A percentile compares a stretch with the other conserved stretches of the same genome.
Evolutionary conservation across 2,329 filamentous ascomycete genomes (phyloP).

Genomic region (Fonsecaea monophora): DNA sequence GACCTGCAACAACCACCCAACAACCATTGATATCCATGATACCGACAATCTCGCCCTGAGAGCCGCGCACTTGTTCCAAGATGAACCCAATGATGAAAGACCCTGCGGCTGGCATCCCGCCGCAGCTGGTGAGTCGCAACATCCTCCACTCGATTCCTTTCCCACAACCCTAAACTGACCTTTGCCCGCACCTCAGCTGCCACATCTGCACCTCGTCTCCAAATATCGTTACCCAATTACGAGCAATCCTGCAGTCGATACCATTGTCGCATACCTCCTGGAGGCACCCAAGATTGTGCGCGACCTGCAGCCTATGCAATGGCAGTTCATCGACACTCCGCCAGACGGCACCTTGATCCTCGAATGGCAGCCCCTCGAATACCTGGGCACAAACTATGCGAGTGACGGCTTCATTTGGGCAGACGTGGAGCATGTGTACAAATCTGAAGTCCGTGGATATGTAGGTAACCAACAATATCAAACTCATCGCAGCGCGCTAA

Average conservation of each 20-base stretch:
- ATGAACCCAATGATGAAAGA: constrained; percentile 47
- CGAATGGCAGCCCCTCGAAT: constrained; percentile 83
- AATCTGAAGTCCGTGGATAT: constrained; percentile 74
- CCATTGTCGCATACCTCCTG: constrained; percentile 82
- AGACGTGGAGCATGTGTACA: constrained; percentile 77
- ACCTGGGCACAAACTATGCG: constrained; percentile 75
- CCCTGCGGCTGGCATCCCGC: constrained; percentile 57
- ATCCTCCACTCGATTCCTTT: constrained; percentile 2
- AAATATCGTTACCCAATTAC: constrained; percentile 79
- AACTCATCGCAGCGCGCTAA: constrained; percentile 41
- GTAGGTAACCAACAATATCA: constrained; percentile 59
- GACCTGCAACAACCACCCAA: not conserved
- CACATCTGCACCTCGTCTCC: constrained; percentile 89
- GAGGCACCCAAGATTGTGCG: constrained; percentile 84
- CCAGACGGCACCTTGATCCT: constrained; percentile 81
- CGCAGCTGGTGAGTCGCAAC: constrained; percentile 49
- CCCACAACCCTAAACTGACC: constrained; percentile 11
- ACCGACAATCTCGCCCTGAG: not conserved
- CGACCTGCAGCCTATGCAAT: constrained; percentile 84
- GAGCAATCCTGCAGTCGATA: constrained; percentile 72
- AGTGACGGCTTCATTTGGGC: constrained; percentile 94
- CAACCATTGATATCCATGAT: not conserved
- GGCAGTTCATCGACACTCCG: constrained; percentile 87
- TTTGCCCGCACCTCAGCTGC: constrained; percentile 63
- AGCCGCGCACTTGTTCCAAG: not conserved